Evolutionary conservation across 441 rosid genomes (phyloP).

Genomic region (Viola pubescens): DNA sequence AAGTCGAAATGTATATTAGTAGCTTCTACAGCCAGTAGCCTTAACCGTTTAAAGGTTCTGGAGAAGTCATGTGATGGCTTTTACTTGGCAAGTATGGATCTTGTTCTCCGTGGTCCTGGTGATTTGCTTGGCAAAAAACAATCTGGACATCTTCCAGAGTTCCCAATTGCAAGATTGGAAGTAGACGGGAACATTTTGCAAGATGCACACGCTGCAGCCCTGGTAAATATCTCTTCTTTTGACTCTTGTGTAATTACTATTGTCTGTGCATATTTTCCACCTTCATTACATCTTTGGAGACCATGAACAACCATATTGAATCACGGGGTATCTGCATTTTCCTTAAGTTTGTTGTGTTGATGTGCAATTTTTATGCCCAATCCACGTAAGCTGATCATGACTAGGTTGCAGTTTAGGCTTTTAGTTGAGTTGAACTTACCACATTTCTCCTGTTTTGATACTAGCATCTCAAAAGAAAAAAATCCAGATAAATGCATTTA

Average conservation of each 20-base stretch:
- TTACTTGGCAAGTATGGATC: slow-evolving; percentile 79
- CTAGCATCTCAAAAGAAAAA: too few species aligned
- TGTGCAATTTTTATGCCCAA: too few species aligned
- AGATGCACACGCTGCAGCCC: slow-evolving; percentile 76
- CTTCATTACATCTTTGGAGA: too few species aligned
- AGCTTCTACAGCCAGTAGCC: slow-evolving; percentile 46
- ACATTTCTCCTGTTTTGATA: too few species aligned
- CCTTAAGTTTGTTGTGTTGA: too few species aligned
- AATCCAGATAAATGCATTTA: too few species aligned
- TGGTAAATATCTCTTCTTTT: slow-evolving; percentile 35
- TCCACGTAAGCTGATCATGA: too few species aligned
- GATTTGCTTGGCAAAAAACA: slow-evolving; percentile 93
- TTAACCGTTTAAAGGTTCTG: slow-evolving; percentile 61
- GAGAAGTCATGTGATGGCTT: slow-evolving; percentile 81
- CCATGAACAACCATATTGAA: too few species aligned
- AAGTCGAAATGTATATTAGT: slow-evolving; percentile 67
- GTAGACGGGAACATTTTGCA: slow-evolving; percentile 75
- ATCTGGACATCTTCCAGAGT: slow-evolving; percentile 88
- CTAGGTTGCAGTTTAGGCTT: too few species aligned
- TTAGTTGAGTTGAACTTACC: too few species aligned
- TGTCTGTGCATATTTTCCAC: background rate
- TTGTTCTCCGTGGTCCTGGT: slow-evolving; percentile 85
- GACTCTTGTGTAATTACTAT: background rate
- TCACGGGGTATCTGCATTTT: too few species aligned
- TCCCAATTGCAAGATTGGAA: slow-evolving; percentile 83